phyloP scores from a whole-genome alignment of 177 flowering plant species.

The Vitis hybrid region DNA sequence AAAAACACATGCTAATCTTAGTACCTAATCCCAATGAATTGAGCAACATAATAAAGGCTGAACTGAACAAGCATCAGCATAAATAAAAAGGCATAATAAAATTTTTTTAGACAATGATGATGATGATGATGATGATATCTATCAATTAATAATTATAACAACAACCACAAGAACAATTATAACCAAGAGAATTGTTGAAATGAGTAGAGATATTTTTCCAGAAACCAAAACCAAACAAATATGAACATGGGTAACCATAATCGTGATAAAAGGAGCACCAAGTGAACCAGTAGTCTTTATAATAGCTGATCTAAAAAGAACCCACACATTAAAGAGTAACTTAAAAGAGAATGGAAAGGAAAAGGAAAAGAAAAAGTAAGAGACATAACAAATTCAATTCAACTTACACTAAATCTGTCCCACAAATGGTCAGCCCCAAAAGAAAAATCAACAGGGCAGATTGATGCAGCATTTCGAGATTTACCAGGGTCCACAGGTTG shows the following conservation, averaged over 20 bases:
- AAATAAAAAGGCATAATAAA: background rate
- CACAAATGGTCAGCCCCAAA: constrained; percentile 91
- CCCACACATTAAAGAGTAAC: no score
- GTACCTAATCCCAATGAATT: background rate
- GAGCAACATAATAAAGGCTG: background rate
- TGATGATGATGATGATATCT: background rate
- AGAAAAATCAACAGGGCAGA: constrained; percentile 79
- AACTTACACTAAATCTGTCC: constrained; percentile 90
- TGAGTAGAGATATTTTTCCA: background rate
- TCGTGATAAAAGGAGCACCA: background rate
- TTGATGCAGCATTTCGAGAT: constrained; percentile 60
- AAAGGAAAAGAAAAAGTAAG: background rate
- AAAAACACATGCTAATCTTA: background rate
- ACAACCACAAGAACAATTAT: background rate
- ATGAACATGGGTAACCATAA: background rate
- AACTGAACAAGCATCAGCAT: background rate
- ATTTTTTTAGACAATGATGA: background rate
- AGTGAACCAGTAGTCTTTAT: no score
- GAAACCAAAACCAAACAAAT: background rate
- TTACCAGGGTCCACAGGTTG: constrained; percentile 58
- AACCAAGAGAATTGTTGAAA: background rate
- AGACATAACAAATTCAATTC: background rate
- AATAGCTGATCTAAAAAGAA: no score
- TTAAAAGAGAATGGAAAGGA: no score
- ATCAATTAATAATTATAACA: no score